Percentiles rank a stretch among this genome's conserved stretches.
Conservation (phyloP, 352 stramenopile genomes). For the Blastocystis sp. region DNA sequence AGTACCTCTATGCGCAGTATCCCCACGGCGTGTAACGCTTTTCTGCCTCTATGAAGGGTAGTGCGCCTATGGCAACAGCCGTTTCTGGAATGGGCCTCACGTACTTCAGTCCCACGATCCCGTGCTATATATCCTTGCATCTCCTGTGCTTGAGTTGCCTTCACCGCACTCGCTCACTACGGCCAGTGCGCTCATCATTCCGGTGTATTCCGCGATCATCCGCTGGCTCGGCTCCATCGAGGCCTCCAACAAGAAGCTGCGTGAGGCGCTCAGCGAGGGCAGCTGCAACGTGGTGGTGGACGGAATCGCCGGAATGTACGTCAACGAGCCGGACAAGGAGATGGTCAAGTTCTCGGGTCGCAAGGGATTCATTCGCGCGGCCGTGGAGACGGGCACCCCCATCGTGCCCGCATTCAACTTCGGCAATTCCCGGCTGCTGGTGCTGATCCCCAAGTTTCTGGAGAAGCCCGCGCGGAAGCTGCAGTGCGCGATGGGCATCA, state of each 20-base stretch:
- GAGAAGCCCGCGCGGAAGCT: slow-evolving; percentile 35
- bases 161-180: slow-evolving; percentile 43
- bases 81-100: slow-evolving; percentile 38
- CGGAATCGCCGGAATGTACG: slow-evolving; percentile 64
- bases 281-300: slow-evolving; percentile 55
- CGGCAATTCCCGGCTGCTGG: slow-evolving; percentile 35
- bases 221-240: slow-evolving; percentile 46
- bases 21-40: slow-evolving; percentile 36
- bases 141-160: not conserved
- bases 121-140: slow-evolving; percentile 47
- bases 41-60: not conserved
- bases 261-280: slow-evolving; percentile 20
- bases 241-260: slow-evolving; percentile 33
- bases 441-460: slow-evolving; percentile 28
- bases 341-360: slow-evolving; percentile 58
- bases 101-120: slow-evolving; percentile 37
- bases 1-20: slow-evolving; percentile 59
- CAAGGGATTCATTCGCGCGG: slow-evolving; percentile 59
- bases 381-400: slow-evolving; percentile 51
- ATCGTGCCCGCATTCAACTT: slow-evolving; percentile 40
- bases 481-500: slow-evolving; percentile 51
- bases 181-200: slow-evolving; percentile 40
- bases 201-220: slow-evolving; percentile 34
- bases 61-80: slow-evolving; percentile 7
- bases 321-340: slow-evolving; percentile 61